phyloP scores from a whole-genome alignment of 75 land plant genomes.

The Pinus taeda region DNA sequence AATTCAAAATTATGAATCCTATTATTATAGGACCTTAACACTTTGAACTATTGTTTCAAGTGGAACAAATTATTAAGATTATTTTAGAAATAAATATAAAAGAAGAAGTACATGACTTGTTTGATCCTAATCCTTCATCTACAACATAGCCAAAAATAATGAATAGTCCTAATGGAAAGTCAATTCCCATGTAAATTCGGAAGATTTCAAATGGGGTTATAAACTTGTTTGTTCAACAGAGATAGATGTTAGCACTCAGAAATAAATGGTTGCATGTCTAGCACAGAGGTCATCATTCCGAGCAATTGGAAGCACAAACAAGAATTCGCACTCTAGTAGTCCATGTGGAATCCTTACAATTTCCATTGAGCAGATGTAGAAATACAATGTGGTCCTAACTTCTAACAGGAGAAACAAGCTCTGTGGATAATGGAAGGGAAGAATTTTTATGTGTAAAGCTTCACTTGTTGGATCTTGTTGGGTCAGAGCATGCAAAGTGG shows the following conservation, averaged over 20 bases:
- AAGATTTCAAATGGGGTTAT: conserved; percentile 94
- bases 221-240: conserved; percentile 89
- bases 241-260: conserved; percentile 65
- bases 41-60: no score
- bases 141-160: conserved; percentile 43
- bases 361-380: conserved; percentile 92
- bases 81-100: conserved; percentile 46
- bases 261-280: conserved; percentile 92
- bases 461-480: conserved; percentile 98
- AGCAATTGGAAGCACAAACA: conserved; percentile 99
- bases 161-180: conserved; percentile 57
- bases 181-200: conserved; percentile 80
- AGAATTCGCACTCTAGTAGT: conserved; percentile 97
- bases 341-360: conserved; percentile 99
- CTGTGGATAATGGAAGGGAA: conserved; percentile 54
- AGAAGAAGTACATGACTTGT: conserved; percentile 94
- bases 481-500: conserved; percentile 95
- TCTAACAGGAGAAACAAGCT: conserved; percentile 21
- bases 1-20: no score
- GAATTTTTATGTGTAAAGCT: conserved; percentile 98
- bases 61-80: neutral
- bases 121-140: conserved; percentile 62
- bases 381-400: conserved; percentile 43
- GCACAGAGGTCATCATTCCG: conserved; percentile 90
- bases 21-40: no score